Evolutionary conservation across 129 eudicot species (phyloP).

Genomic region (Pseudognaphalium luteoalbum): DNA sequence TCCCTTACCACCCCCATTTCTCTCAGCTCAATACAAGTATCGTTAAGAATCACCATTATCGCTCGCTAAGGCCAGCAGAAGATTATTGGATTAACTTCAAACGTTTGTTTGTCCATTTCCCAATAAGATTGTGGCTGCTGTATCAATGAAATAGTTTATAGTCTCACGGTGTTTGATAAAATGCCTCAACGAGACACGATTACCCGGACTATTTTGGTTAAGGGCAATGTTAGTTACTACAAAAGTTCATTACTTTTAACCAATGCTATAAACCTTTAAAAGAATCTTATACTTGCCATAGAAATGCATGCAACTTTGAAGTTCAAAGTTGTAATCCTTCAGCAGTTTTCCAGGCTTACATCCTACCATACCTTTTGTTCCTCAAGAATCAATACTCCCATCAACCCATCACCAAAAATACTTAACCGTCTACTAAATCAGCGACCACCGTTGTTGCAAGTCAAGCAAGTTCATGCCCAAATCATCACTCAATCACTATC

Average conservation of each 20-base stretch:
- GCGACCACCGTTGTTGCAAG: conserved; percentile 47
- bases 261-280: neutral
- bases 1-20: no score
- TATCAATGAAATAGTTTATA: neutral
- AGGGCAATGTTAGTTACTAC: neutral
- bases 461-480: conserved; percentile 72
- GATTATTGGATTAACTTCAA: no score
- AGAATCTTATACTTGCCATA: conserved; percentile 3
- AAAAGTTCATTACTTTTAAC: neutral
- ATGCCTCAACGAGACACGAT: conserved; percentile 27
- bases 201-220: conserved; percentile 17
- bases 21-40: neutral
- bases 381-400: conserved; percentile 26
- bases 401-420: conserved; percentile 12
- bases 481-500: conserved; percentile 52
- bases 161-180: conserved; percentile 26
- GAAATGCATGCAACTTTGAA: conserved; percentile 28
- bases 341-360: conserved; percentile 21
- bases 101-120: neutral
- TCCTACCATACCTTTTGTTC: conserved; percentile 26
- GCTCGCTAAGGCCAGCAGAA: neutral
- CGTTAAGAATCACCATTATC: neutral
- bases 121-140: neutral
- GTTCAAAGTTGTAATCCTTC: conserved; percentile 16
- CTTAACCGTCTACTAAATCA: conserved; percentile 51